Base-by-base conservation (phyloP, 306 rosid species). In the Echinosophora koreensis region DNA sequence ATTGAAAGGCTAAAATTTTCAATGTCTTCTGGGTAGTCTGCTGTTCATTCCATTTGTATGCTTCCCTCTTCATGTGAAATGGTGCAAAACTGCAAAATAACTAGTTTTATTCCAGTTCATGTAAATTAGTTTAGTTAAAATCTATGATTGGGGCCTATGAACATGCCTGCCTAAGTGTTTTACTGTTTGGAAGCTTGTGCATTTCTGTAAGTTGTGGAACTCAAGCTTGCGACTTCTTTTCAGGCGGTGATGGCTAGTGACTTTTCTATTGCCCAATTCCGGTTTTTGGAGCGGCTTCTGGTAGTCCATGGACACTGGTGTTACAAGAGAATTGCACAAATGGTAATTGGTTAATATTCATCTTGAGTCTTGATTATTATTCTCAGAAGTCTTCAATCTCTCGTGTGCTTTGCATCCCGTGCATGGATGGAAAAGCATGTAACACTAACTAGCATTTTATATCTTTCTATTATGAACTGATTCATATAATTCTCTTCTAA, bases 231-330 rank as follows among this genome's bases (percentile, higher is more conserved):
- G 56, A 71, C 42, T 84, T 28, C 15, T 76, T 81, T 80, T 68
- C 92, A 96, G 99, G 99, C 99, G 69, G 99, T 96, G 77, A 96
- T 96, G 98, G 98, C 99, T 64, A 96, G 99, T 84, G 99, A 96
- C 79, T 96, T 96, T 78, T 71, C 99, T 64, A 88, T 96, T 58
- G 92, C 98, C 51, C 97, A 96, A 81, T 96, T 96, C 79, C 96
- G 86, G 68, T 92, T 87, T 85, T 71, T 96, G 85, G 99, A 96
- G 91, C 88, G 99, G 86, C 99, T 96, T 86, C 83, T 96, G 89
- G 99, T 96, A 41, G 96, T 96, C 81, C 99, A 96, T 67, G 99
- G 99, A 78, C 99, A 96, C 80, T 96, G 99, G 99, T 96, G 99
- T 87, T 96, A 96, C 85, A 96, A 91, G 89, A 87, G 99, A 89